Percentiles rank a stretch among this genome's conserved stretches.
Conservation (phyloP, 2,329 filamentous ascomycete species). For the Leptosphaerulina australis region DNA sequence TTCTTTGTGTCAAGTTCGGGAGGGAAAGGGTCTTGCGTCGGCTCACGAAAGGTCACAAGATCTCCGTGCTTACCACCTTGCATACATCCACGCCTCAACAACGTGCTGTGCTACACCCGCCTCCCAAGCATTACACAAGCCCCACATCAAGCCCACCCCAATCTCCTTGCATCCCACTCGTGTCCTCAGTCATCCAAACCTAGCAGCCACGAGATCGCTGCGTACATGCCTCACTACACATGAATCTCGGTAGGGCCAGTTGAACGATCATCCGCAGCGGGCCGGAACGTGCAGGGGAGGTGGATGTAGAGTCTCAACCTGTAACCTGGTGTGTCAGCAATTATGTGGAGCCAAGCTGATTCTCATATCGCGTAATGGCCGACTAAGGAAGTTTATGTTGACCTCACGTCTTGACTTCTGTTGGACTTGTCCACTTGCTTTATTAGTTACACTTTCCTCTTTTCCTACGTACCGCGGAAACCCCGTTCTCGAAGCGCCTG, state of each 20-base stretch:
- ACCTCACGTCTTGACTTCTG: constrained; percentile 8
- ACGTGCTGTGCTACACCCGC: background rate
- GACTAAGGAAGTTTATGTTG: constrained; percentile 17
- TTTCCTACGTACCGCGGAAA: background rate
- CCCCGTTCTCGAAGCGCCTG: constrained; percentile 11
- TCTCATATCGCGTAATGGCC: constrained; percentile 11
- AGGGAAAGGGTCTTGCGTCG: background rate
- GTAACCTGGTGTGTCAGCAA: constrained; percentile 15
- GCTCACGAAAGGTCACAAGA: background rate
- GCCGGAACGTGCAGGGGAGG: constrained; percentile 9
- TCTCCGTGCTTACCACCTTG: background rate
- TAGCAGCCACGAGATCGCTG: background rate
- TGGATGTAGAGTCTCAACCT: constrained; percentile 1
- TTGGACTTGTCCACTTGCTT: background rate
- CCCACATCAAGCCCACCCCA: background rate
- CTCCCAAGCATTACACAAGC: too few species aligned
- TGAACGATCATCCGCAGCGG: constrained; percentile 13
- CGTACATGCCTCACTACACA: background rate
- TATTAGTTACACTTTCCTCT: background rate
- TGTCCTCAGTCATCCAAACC: background rate
- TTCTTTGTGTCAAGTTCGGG: too few species aligned
- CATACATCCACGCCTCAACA: constrained; percentile 13
- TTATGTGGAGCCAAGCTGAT: constrained; percentile 14
- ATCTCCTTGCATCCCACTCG: constrained; percentile 1
- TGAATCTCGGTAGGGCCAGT: background rate